These are phyloP conservation scores for Seiridium cupressi DNA, from an alignment of 2,329 filamentous ascomycete species.

Conservation along the genomic window DNA sequence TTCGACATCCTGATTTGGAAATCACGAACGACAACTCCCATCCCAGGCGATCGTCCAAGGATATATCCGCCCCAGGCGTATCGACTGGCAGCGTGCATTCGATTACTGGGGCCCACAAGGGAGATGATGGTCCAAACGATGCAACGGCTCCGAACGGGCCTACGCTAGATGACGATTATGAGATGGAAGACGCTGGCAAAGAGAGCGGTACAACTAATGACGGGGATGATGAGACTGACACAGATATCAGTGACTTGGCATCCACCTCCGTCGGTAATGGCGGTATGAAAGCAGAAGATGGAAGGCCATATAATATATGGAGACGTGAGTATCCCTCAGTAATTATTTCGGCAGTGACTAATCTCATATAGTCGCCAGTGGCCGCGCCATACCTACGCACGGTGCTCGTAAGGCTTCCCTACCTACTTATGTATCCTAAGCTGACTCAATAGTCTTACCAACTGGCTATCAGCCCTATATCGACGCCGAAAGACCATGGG, in stretches of 20 bases:
- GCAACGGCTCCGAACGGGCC: too few species aligned
- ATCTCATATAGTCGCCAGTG: neutral
- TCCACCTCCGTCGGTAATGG: neutral
- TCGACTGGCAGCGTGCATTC: too few species aligned
- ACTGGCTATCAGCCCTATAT: slow-evolving; percentile 25
- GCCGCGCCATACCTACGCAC: neutral
- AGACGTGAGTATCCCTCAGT: neutral
- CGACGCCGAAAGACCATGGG: slow-evolving; percentile 20
- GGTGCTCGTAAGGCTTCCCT: slow-evolving; percentile 19
- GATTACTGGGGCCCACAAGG: too few species aligned
- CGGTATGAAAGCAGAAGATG: neutral
- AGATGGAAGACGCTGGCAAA: neutral
- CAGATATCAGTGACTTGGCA: neutral
- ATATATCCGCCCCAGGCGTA: too few species aligned
- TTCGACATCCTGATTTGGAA: too few species aligned
- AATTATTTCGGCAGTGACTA: neutral
- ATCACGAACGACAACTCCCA: too few species aligned
- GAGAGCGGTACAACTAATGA: neutral
- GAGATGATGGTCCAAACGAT: too few species aligned
- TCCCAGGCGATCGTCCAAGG: too few species aligned
- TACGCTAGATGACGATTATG: neutral
- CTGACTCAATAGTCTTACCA: slow-evolving; percentile 26
- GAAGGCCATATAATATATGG: slow-evolving; percentile 1
- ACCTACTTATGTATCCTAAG: neutral
- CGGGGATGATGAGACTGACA: neutral